Percentiles rank a stretch among this genome's conserved stretches.
Evolutionary conservation across 768 basidiomycete genomes (phyloP).

Genomic region (Inosperma sp.): DNA sequence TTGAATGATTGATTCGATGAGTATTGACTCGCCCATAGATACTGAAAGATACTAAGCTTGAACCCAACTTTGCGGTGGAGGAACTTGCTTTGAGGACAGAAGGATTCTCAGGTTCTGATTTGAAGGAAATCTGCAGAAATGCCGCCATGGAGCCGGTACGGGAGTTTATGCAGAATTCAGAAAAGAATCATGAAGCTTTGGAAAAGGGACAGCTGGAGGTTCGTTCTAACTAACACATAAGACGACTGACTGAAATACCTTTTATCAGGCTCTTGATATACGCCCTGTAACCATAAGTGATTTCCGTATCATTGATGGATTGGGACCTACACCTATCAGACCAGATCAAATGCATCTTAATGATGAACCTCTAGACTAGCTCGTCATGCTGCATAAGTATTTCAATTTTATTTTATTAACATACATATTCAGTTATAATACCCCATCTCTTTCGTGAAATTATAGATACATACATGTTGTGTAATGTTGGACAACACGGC

Average conservation of each 20-base stretch:
- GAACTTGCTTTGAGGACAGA: slow-evolving; percentile 63
- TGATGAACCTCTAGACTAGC: slow-evolving; percentile 17
- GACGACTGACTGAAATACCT: not conserved
- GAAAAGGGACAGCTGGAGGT: slow-evolving; percentile 51
- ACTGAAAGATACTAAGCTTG: slow-evolving; percentile 71
- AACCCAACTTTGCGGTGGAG: slow-evolving; percentile 55
- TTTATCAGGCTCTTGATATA: slow-evolving; percentile 64
- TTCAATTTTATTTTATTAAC: not conserved
- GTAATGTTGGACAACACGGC: no score
- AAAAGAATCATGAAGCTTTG: slow-evolving; percentile 38
- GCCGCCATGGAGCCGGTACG: slow-evolving; percentile 92
- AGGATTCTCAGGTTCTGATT: slow-evolving; percentile 83
- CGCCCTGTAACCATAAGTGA: slow-evolving; percentile 69
- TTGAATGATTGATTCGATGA: not conserved
- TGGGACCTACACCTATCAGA: slow-evolving; percentile 33
- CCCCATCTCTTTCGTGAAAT: not conserved
- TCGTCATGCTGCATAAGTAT: not conserved
- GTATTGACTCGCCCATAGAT: slow-evolving; percentile 54
- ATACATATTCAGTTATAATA: not conserved
- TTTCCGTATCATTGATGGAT: slow-evolving; percentile 50
- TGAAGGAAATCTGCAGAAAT: slow-evolving; percentile 87
- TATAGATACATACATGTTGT: slow-evolving; percentile 2
- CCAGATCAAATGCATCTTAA: slow-evolving; percentile 21
- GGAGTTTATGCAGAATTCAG: slow-evolving; percentile 63
- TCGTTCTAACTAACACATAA: slow-evolving; percentile 5